Conservation (phyloP, 768 basidiomycete species). For the Suillus decipiens region DNA sequence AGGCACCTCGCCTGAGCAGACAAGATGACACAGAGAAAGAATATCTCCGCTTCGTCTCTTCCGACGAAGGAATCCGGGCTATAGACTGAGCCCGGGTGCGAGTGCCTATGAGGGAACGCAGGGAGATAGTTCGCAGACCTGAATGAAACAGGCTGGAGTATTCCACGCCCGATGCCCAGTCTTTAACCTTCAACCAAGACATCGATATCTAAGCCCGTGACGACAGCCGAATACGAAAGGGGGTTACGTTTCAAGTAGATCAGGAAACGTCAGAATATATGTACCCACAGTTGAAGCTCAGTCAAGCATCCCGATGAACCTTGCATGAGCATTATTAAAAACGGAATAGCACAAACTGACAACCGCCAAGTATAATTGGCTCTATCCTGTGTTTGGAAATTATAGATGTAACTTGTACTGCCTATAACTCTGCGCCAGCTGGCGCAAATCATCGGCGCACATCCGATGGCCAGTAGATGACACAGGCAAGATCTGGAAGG, state of each 20-base stretch:
- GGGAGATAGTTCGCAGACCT: conserved; percentile 34
- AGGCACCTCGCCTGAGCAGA: conserved; percentile 11
- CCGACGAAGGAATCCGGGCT: conserved; percentile 5
- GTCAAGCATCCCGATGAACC: conserved; percentile 15
- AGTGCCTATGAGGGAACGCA: conserved; percentile 8
- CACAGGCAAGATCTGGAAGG: not conserved
- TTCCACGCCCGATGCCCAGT: conserved; percentile 31
- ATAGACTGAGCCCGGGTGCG: conserved; percentile 11
- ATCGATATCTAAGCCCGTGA: conserved; percentile 14
- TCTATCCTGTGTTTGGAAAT: not conserved
- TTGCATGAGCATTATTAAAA: not conserved
- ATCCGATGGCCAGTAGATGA: not conserved
- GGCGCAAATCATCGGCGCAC: not conserved
- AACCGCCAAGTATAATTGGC: conserved; percentile 3
- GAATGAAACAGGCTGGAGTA: conserved; percentile 40
- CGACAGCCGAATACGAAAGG: not conserved
- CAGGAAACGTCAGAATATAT: conserved; percentile 24
- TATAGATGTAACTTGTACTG: conserved; percentile 4
- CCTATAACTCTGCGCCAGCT: not conserved
- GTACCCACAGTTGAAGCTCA: conserved; percentile 24
- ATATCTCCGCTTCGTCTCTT: conserved; percentile 10
- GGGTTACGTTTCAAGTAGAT: not conserved
- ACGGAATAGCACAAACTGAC: not conserved
- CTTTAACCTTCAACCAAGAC: conserved; percentile 34
- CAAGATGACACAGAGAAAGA: conserved; percentile 16